Evolutionary conservation across 345 rosid genomes (phyloP).

Genomic region (Geranium brycei): DNA sequence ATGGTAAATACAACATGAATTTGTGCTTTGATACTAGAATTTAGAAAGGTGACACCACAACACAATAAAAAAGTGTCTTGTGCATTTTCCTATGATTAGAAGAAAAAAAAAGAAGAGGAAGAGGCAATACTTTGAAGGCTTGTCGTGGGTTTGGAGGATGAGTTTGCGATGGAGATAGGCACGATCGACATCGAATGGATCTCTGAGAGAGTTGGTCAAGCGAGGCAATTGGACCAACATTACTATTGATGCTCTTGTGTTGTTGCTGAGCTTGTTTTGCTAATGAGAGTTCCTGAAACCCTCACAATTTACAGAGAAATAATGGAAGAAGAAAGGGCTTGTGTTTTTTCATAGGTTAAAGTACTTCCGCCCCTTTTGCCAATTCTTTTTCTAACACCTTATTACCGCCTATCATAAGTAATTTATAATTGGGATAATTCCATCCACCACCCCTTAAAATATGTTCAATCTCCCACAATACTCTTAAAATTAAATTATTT

Average conservation of each 20-base stretch:
- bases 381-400: too few species aligned
- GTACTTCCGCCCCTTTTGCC: too few species aligned
- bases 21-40: background rate
- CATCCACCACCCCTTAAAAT: too few species aligned
- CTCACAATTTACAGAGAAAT: background rate
- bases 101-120: background rate
- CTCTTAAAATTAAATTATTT: too few species aligned
- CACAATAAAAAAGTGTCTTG: too few species aligned
- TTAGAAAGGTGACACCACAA: too few species aligned
- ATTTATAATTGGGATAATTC: too few species aligned
- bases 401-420: too few species aligned
- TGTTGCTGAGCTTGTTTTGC: background rate
- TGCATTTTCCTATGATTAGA: too few species aligned
- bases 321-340: too few species aligned
- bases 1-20: background rate
- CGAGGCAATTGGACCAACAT: conserved; percentile 81
- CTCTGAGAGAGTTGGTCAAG: conserved; percentile 67
- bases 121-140: conserved; percentile 35
- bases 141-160: conserved; percentile 42
- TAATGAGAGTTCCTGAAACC: background rate
- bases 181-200: conserved; percentile 69
- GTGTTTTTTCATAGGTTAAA: too few species aligned
- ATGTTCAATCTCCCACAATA: too few species aligned
- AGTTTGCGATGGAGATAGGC: conserved; percentile 77
- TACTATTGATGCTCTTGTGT: background rate